phyloP scores from a whole-genome alignment of 2,329 filamentous ascomycete genomes.

The Aspergillus floridensis region DNA sequence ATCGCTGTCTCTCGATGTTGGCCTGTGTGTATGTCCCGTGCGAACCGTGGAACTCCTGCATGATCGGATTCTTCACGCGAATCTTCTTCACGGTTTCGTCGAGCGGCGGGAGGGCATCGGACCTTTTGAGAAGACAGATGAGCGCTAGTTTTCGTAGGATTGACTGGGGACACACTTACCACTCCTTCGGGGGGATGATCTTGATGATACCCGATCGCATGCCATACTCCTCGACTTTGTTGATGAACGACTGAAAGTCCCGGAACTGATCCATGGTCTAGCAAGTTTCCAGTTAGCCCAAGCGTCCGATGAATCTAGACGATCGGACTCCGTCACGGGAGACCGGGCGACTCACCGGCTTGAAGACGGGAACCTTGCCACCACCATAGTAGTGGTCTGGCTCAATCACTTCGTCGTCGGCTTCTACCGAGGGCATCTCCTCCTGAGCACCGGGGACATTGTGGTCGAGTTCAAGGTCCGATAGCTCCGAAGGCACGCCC shows the following conservation, averaged over 20 bases:
- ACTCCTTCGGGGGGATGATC: constrained; percentile 89
- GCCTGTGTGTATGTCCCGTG: constrained; percentile 95
- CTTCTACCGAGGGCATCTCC: constrained; percentile 43
- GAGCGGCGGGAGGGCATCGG: constrained; percentile 69
- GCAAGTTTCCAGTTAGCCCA: constrained; percentile 9
- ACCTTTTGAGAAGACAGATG: constrained; percentile 42
- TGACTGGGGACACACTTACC: constrained; percentile 56
- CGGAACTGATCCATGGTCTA: constrained; percentile 88
- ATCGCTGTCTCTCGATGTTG: constrained; percentile 92
- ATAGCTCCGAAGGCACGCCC: constrained; percentile 41
- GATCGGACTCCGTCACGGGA: not conserved
- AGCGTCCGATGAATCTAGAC: not conserved
- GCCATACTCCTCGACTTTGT: constrained; percentile 85
- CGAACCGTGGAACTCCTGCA: constrained; percentile 94
- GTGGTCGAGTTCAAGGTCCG: constrained; percentile 42
- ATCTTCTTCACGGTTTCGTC: constrained; percentile 87
- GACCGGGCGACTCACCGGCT: constrained; percentile 59
- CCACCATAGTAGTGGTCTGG: constrained; percentile 85
- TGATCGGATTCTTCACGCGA: constrained; percentile 93
- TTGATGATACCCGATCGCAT: constrained; percentile 98
- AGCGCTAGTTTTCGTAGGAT: not conserved
- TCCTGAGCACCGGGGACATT: constrained; percentile 25
- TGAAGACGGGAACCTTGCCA: constrained; percentile 87
- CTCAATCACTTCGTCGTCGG: constrained; percentile 72
- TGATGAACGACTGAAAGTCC: constrained; percentile 89